Evolutionary conservation across 345 rosid genomes (phyloP), one percentile per base, ranked within the genome.

Genomic region (Lagerstroemia speciosa): DNA sequence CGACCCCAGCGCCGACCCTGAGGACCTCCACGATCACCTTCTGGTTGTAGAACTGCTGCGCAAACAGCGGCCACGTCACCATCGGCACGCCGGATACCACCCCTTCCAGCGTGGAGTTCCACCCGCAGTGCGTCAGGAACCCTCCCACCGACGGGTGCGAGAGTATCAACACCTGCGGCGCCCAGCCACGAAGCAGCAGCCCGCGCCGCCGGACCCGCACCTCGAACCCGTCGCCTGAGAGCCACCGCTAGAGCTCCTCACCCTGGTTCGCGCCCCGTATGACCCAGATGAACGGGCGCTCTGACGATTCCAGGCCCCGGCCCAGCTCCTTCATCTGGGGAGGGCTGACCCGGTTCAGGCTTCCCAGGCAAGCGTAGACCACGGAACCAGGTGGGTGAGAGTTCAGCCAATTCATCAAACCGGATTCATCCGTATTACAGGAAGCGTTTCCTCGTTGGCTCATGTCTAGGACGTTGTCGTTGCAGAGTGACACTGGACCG

Each of bases 341-440:
- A 5, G 78, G 71, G 22, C 67, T 76, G 34, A 82, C 73, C 22
- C 84, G 58, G 20, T 77, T 61, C 3, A 84, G 71, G 71, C 88
- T 83, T 12, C 90, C 88, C 15, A 86, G 76, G 37, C 86, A 86
- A 3, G 72, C 78, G n/a, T n/a, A n/a, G n/a, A n/a, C n/a, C n/a
- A n/a, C n/a, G n/a, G n/a, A n/a, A n/a, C n/a, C n/a, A n/a, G n/a
- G n/a, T n/a, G n/a, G n/a, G n/a, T n/a, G n/a, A n/a, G n/a, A n/a
- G n/a, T n/a, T n/a, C n/a, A n/a, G n/a, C n/a, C n/a, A n/a, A n/a
- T n/a, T n/a, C n/a, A n/a, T n/a, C n/a, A n/a, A n/a, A n/a, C n/a
- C n/a, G n/a, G n/a, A n/a, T n/a, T n/a, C n/a, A n/a, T n/a, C n/a
- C n/a, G n/a, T n/a, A n/a, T n/a, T n/a, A n/a, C 75, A 74, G n/a